Evolutionary conservation across 768 basidiomycete genomes (phyloP).

Genomic region (Filobasidium floriforme): DNA sequence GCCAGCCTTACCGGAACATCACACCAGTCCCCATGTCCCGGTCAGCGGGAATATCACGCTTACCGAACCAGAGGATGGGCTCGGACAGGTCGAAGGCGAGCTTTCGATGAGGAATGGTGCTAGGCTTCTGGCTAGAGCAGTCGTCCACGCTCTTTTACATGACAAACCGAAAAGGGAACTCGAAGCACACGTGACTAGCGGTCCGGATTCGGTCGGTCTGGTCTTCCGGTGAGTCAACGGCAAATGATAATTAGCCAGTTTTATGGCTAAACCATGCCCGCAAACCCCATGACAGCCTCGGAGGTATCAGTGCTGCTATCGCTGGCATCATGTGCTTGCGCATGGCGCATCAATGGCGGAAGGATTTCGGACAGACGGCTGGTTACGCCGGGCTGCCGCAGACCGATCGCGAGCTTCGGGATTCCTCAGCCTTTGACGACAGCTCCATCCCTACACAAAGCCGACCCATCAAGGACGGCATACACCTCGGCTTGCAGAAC

Average conservation of each 20-base stretch:
- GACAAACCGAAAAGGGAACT: constrained; percentile 25
- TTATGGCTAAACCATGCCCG: not conserved
- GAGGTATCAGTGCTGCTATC: constrained; percentile 20
- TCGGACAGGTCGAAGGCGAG: constrained; percentile 10
- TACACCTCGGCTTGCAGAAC: constrained; percentile 42
- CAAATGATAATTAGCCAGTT: not conserved
- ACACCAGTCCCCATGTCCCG: constrained; percentile 28
- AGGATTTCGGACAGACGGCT: not conserved
- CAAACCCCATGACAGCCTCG: constrained; percentile 4
- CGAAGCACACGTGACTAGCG: constrained; percentile 35
- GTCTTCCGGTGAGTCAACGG: constrained; percentile 62
- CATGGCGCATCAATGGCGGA: constrained; percentile 11
- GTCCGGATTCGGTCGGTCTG: constrained; percentile 66
- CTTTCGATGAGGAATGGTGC: constrained; percentile 12
- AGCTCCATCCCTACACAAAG: not conserved
- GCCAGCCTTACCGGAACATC: constrained; percentile 32
- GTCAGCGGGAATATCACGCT: constrained; percentile 28
- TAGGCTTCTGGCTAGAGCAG: constrained; percentile 8
- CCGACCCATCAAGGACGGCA: constrained; percentile 19
- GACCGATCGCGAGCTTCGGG: not conserved
- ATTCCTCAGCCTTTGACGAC: not conserved
- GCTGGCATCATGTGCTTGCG: constrained; percentile 20
- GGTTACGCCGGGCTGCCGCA: not conserved
- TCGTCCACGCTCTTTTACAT: constrained; percentile 9
- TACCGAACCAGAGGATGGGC: constrained; percentile 21